Base-by-base conservation (phyloP, 2,329 filamentous ascomycete species). In the Exophiala aquamarina region DNA sequence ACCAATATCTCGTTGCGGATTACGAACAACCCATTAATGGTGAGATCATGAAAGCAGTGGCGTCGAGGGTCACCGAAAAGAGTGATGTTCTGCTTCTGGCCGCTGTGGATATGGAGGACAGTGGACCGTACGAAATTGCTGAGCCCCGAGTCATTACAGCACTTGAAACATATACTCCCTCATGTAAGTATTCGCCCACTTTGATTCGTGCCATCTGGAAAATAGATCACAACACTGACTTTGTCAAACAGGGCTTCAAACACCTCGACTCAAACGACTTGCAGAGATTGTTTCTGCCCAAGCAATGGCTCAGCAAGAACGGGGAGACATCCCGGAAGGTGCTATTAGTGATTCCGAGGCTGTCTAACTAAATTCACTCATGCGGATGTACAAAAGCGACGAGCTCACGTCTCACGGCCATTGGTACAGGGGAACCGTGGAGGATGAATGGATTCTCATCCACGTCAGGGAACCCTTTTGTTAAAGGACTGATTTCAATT, bases 21-120 rank as follows among this genome's bases (percentile, higher is more conserved):
- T 98, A 98, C 69, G 93, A 98, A 71, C 93, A 97, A 71, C 93
- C 93, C 29, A 98, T 98, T 70, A 97, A 98, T 63, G 93, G 92
- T 65, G 93, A 98, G 69, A 98, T 98, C 66, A 98, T 98, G 93
- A 98, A 98, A 75, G 93, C 93, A 6, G 94, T 98, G 43, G 93
- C 94, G 6, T 95, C 90, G 31, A 82, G 91, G 43, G 93, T 98
- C 37, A 97, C 92, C 2, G 93, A 98, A 74, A 98, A 98, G 83
- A 94, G 90, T 62, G 93, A 97, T 61, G 91, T 97, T 3, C 78
- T 98, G 42, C 82, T 98, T 47, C 78, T 98, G 37, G 87, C 92
- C 49, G 90, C 93, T 39, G 91, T 98, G 49, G 93, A 98, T 68
- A 96, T 98, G 91, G 93, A 98, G 64, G 93, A 98, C 71, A 95